Percentiles rank a stretch among this genome's conserved stretches.
Evolutionary conservation across 495 filamentous ascomycete genomes (phyloP).

Genomic region (Sordaria brevicollis): DNA sequence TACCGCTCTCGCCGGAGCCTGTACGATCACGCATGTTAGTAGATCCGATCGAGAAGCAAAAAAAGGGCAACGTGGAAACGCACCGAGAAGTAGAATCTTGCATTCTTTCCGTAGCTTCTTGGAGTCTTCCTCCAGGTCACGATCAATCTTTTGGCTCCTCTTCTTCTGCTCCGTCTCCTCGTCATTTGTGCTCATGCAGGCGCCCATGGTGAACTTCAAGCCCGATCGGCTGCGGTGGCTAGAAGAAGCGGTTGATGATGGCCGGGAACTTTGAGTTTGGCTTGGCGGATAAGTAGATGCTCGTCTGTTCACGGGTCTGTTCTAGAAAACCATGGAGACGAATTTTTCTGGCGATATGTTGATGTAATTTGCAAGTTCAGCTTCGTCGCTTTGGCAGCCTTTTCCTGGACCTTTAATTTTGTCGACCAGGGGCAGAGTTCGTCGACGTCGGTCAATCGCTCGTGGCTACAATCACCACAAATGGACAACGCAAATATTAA

Average conservation of each 20-base stretch:
- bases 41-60: conserved; percentile 3
- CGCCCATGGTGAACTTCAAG: conserved; percentile 61
- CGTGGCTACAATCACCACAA: background rate
- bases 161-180: conserved; percentile 87
- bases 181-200: conserved; percentile 73
- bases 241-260: conserved; percentile 2
- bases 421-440: background rate
- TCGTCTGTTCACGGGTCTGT: conserved; percentile 10
- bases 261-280: background rate
- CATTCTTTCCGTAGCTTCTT: conserved; percentile 86
- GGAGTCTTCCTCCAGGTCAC: conserved; percentile 84
- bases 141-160: conserved; percentile 86
- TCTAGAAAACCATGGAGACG: conserved; percentile 17
- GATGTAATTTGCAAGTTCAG: background rate
- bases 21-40: background rate
- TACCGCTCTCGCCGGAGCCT: conserved; percentile 98
- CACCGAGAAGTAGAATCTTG: conserved; percentile 95
- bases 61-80: conserved; percentile 13
- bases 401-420: background rate
- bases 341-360: background rate
- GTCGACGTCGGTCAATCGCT: background rate
- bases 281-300: conserved; percentile 1
- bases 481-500: background rate
- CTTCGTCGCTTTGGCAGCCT: background rate
- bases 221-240: conserved; percentile 2